Base-by-base conservation (phyloP, 495 filamentous ascomycete species). In the Xylaria flabelliformis region DNA sequence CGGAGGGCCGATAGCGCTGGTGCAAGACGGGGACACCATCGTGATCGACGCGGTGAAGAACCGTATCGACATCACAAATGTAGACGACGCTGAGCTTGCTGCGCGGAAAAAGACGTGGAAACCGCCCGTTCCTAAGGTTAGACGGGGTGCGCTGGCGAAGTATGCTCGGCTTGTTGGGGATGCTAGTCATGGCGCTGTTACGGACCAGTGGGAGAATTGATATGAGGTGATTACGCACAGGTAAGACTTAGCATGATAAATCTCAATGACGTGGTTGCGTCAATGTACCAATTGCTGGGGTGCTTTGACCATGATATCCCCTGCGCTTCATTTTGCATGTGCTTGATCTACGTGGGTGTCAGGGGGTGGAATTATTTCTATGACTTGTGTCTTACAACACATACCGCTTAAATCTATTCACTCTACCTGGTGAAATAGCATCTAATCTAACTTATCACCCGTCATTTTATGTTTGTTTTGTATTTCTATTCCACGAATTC, bases 41-140 rank as follows among this genome's bases (percentile, higher is more conserved):
- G 94, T 92, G 4, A 99, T 99, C 75, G 91, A 93, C 80, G 94
- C 94, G 0, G 90, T 93, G 70, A 90, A 80, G 44, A 97, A 97
- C 76, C 83, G 89, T 51, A 85, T 98, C 65, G 88, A 95, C 58
- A 76, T 83, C 73, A 88, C 97, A 3, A 89, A 87, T 70, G 76
- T 77, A 0, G 76, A 67, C n/a, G 90, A 91, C 26, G 89, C 90
- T 74, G 94, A 97, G 82, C 84, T 99, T 72, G 81, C 86, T 76
- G 82, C 82, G 76, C 84, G 96, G 42, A 81, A 90, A 76, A 85
- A 84, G 69, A 83, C 81, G 71, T 99, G 96, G 96, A 91, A 86
- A 75, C 84, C 90, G 69, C 94, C 94, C 6, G 84, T 81, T 74
- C 87, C 89, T 77, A 87, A 86, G 77, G 93, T 95, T n/a, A 94